Evolutionary conservation across 78 protist genomes (phyloP).

Genomic region (Guillardia theta): DNA sequence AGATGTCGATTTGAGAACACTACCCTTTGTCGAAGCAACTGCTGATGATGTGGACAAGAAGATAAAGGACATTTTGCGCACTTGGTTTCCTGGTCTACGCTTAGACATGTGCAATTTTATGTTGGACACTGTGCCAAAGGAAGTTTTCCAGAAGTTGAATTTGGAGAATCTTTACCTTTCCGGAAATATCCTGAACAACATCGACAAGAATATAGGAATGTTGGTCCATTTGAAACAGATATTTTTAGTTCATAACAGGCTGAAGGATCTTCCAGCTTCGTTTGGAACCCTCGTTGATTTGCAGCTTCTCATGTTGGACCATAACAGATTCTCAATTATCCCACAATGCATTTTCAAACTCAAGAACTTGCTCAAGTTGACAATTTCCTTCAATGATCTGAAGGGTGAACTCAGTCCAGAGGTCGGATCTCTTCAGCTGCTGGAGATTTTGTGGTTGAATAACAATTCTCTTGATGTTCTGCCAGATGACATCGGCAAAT

Average conservation of each 20-base stretch:
- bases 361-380: neutral
- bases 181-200: neutral
- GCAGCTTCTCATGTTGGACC: neutral
- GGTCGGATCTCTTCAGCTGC: neutral
- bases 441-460: neutral
- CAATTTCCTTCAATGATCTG: neutral
- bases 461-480: neutral
- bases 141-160: neutral
- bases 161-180: neutral
- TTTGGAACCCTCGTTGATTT: neutral
- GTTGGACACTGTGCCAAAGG: neutral
- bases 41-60: neutral
- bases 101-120: neutral
- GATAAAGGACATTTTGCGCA: neutral
- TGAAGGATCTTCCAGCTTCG: neutral
- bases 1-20: neutral
- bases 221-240: neutral
- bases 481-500: neutral
- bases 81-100: neutral
- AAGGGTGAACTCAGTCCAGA: neutral
- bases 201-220: neutral
- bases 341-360: neutral
- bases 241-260: neutral
- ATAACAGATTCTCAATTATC: neutral
- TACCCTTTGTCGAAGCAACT: no score